Base-by-base conservation (phyloP, 371 early-diverging fungal genomes). In the Mortierella sp. region DNA sequence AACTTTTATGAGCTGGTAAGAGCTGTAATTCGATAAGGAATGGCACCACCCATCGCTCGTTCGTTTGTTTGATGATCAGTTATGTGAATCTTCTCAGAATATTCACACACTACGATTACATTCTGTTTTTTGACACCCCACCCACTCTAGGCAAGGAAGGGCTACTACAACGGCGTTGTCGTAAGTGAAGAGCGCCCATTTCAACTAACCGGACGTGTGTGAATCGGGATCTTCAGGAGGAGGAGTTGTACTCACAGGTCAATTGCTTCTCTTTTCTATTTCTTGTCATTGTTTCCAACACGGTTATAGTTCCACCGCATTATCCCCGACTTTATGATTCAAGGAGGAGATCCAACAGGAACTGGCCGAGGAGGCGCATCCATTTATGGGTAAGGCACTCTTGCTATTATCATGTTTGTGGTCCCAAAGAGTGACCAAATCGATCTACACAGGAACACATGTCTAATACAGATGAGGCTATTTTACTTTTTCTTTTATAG, bases 271-370 rank as follows among this genome's bases (percentile, higher is more conserved):
- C 8, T 19, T 34, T 37, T 7, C 22, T 61, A 37, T 34, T n/a
- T 61, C 61, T 22, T 61, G 34, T 55, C 16, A 22, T 48, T 22
- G 3, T 34, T 8, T 61, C 34, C 61, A 37, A 61, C 61, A 61
- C 39, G 61, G 61, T 40, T 34, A 63, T 50, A 92, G 89, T 96
- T 96, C 70, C 96, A 96, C 79, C 89, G 96, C 69, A 89, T 96
- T 66, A 94, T 95, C 73, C 85, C 90, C n/a, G 92, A 92, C 63
- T 96, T 96, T 68, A 94, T 96, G 93, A 90, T 95, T 55, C 97
- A 96, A 89, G 95, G 95, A 71, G 91, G 88, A 63, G 91, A 89
- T 73, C 89, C 91, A 61, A 89, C 89, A 47, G 91, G 89, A 40
- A 88, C 89, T 48, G 91, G 89, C 39, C 88, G 89, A 70, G 91